Percentiles rank a stretch among this genome's conserved stretches.
Evolutionary conservation across 2,329 filamentous ascomycete genomes (phyloP).

Genomic region (Nemania sp.): DNA sequence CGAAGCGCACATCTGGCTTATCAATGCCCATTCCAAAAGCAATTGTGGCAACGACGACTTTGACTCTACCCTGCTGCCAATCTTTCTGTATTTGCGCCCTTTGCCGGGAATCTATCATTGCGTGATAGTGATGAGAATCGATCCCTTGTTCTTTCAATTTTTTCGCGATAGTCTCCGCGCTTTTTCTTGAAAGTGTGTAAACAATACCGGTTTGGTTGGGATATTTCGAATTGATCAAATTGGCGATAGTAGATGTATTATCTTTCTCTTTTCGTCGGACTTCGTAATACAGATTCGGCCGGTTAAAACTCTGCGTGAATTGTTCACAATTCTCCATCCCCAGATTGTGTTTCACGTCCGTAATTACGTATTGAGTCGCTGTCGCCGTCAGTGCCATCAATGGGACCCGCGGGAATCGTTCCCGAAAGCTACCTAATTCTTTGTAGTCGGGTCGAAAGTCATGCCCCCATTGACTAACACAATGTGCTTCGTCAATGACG

Average conservation of each 20-base stretch:
- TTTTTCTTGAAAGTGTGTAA: constrained; percentile 85
- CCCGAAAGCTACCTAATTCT: constrained; percentile 72
- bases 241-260: constrained; percentile 56
- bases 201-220: constrained; percentile 80
- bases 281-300: constrained; percentile 92
- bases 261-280: constrained; percentile 72
- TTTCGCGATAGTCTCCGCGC: constrained; percentile 77
- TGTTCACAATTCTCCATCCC: constrained; percentile 75
- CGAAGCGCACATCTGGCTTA: constrained; percentile 94
- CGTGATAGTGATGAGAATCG: constrained; percentile 83
- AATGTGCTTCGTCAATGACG: constrained; percentile 98
- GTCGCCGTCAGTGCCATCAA: constrained; percentile 96
- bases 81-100: constrained; percentile 73
- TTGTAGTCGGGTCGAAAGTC: constrained; percentile 98
- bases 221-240: constrained; percentile 73
- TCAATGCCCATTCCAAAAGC: constrained; percentile 99
- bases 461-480: constrained; percentile 98
- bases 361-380: constrained; percentile 88
- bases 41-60: constrained; percentile 96
- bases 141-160: constrained; percentile 68
- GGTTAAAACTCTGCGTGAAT: constrained; percentile 93
- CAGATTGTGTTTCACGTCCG: constrained; percentile 91
- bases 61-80: constrained; percentile 79
- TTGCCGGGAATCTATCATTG: constrained; percentile 68
- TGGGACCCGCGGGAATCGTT: constrained; percentile 75